These are phyloP conservation scores for Apiospora marii DNA, from an alignment of 2,329 filamentous ascomycete species.

Conservation along the genomic window DNA sequence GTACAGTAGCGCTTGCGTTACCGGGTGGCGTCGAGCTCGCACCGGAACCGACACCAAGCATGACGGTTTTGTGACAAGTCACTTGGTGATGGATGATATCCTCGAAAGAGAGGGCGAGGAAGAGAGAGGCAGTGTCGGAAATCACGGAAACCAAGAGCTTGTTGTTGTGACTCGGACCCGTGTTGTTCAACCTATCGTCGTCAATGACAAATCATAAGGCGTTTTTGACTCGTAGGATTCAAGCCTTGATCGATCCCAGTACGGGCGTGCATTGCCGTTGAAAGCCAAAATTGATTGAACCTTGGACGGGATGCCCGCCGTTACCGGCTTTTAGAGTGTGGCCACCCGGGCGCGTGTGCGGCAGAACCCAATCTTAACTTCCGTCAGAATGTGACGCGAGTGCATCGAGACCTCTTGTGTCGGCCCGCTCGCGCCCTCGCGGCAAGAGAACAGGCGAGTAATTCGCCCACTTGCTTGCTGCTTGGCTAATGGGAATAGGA, in stretches of 20 bases:
- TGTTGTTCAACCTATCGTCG: background rate
- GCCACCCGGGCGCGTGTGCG: background rate
- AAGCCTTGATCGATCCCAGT: constrained; percentile 2
- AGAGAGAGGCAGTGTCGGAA: too few species aligned
- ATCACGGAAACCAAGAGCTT: background rate
- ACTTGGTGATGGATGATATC: background rate
- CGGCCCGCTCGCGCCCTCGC: background rate
- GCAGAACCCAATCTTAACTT: background rate
- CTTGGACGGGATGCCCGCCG: background rate
- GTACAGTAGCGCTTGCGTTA: background rate
- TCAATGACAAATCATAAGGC: constrained; percentile 7
- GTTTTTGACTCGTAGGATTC: constrained; percentile 8
- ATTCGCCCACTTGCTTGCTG: too few species aligned
- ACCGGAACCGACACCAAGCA: background rate
- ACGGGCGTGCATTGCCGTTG: constrained; percentile 2
- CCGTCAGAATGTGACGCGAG: background rate
- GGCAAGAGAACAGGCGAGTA: too few species aligned
- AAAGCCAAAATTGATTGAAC: constrained; percentile 8
- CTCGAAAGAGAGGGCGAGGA: too few species aligned
- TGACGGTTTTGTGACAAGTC: constrained; percentile 18
- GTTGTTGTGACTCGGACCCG: background rate
- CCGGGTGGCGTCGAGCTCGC: background rate
- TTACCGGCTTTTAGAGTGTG: background rate
- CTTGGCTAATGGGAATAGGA: too few species aligned
- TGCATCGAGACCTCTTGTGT: background rate